These are phyloP conservation scores for Boletus smithii DNA, from an alignment of 1,284 basidiomycete genomes.

Conservation along the genomic window DNA sequence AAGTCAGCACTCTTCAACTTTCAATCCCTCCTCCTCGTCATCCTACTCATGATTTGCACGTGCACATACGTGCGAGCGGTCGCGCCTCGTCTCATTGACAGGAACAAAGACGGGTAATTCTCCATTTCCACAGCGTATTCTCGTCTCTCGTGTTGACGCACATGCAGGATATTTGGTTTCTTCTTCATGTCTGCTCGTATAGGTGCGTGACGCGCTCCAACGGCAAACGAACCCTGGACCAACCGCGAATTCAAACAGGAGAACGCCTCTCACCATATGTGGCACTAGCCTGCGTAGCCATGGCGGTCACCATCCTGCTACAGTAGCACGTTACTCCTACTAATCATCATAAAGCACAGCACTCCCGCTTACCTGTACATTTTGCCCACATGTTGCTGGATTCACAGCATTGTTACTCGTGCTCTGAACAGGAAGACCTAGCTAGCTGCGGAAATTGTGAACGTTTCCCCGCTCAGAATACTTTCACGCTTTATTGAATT, in stretches of 20 bases:
- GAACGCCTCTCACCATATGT: slow-evolving; percentile 85
- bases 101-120: slow-evolving; percentile 93
- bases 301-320: slow-evolving; percentile 64
- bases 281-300: slow-evolving; percentile 73
- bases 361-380: slow-evolving; percentile 2
- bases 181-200: slow-evolving; percentile 93
- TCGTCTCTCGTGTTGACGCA: not conserved
- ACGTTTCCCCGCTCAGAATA: not conserved
- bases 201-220: slow-evolving; percentile 48
- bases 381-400: not conserved
- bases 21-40: slow-evolving; percentile 89
- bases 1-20: slow-evolving; percentile 97
- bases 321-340: no score
- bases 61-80: slow-evolving; percentile 94
- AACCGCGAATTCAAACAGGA: slow-evolving; percentile 40
- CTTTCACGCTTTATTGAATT: no score
- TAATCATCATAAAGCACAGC: no score
- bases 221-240: not conserved
- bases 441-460: slow-evolving; percentile 19
- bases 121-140: slow-evolving; percentile 9
- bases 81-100: slow-evolving; percentile 85
- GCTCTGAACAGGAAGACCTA: slow-evolving; percentile 2
- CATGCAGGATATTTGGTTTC: slow-evolving; percentile 76
- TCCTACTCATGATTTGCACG: slow-evolving; percentile 93
- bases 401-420: not conserved